Conservation (phyloP, 129 eudicot genomes). For the Deinandra increscens region DNA sequence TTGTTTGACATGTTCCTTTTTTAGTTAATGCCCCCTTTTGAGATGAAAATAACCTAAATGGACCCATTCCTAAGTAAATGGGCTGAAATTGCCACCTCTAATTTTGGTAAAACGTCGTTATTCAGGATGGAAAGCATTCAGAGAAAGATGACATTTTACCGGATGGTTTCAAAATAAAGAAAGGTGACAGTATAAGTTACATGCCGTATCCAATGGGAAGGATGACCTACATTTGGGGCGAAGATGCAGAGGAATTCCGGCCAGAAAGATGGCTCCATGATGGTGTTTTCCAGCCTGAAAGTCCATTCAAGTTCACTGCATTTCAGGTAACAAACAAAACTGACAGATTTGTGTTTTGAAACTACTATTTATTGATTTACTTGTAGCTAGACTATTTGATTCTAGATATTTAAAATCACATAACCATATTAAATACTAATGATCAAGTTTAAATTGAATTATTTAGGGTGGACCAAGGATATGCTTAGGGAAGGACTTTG, state of each 20-base stretch:
- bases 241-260: slow-evolving; percentile 52
- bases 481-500: slow-evolving; percentile 70
- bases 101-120: no score
- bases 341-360: no score
- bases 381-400: no score
- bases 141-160: slow-evolving; percentile 50
- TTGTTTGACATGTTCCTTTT: background rate
- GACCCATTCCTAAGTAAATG: no score
- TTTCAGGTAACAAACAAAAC: no score
- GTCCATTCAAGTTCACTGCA: slow-evolving; percentile 56
- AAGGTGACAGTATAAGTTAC: slow-evolving; percentile 47
- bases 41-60: no score
- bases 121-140: slow-evolving; percentile 39
- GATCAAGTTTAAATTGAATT: no score
- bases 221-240: slow-evolving; percentile 61
- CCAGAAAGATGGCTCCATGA: slow-evolving; percentile 65
- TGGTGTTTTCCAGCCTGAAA: slow-evolving; percentile 48
- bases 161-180: slow-evolving; percentile 46
- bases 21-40: no score
- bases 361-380: no score
- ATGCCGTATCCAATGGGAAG: slow-evolving; percentile 64
- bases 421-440: no score
- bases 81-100: no score
- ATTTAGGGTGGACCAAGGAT: slow-evolving; percentile 55
- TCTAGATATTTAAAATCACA: no score